Evolutionary conservation across 805 yeast species (phyloP).

Genomic region (Schizosaccharomyces pombe): ASM294v3 CU329670.1:777001-777500

Average conservation of each 20-base stretch:
- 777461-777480: conserved; percentile 18
- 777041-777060: too few relatives aligned
- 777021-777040: too few relatives aligned
- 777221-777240: too few relatives aligned
- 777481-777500: conserved; percentile 22
- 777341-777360: conserved; percentile 17
- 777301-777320: neutral
- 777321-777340: conserved; percentile 10
- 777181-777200: too few relatives aligned
- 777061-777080: too few relatives aligned
- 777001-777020: too few relatives aligned
- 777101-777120: too few relatives aligned
- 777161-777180: too few relatives aligned
- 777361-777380: conserved; percentile 22
- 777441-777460: conserved; percentile 21
- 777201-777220: too few relatives aligned
- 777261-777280: neutral
- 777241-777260: neutral
- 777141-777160: too few relatives aligned
- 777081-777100: too few relatives aligned
- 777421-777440: conserved; percentile 13
- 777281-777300: neutral
- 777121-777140: too few relatives aligned
- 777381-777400: conserved; percentile 22
- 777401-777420: conserved; percentile 13